Evolutionary conservation across 192 early-diverging fungal genomes (phyloP).

Genomic region (Phycomyces blakesleeanus): DNA sequence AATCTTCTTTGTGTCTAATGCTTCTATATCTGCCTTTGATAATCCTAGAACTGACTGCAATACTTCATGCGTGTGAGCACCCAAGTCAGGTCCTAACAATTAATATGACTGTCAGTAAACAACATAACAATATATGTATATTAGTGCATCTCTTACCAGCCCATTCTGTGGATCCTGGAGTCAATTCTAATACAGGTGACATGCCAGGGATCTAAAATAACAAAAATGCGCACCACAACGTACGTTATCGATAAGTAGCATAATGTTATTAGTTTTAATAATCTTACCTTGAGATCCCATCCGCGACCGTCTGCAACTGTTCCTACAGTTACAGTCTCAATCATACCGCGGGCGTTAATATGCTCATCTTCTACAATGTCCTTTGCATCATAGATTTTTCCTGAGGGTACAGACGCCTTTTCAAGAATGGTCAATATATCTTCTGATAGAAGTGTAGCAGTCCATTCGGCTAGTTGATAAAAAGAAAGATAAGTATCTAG

Average conservation of each 20-base stretch:
- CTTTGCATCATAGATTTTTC: conserved; percentile 45
- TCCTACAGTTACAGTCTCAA: conserved; percentile 38
- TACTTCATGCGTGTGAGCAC: conserved; percentile 39
- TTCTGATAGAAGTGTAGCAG: conserved; percentile 26
- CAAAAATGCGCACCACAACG: not conserved
- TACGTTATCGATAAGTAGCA: not conserved
- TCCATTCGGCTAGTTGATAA: conserved; percentile 35
- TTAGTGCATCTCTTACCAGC: conserved; percentile 26
- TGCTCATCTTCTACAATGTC: conserved; percentile 49
- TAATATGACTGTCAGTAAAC: not conserved
- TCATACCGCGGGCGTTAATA: conserved; percentile 39
- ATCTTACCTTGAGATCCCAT: conserved; percentile 40
- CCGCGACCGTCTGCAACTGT: conserved; percentile 31
- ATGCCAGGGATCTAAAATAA: conserved; percentile 40
- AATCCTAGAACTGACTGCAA: conserved; percentile 33
- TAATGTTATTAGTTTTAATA: not conserved
- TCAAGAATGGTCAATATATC: conserved; percentile 34
- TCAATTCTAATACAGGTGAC: conserved; percentile 34
- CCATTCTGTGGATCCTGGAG: conserved; percentile 49
- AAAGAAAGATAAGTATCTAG: not conserved
- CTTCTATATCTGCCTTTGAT: conserved; percentile 17
- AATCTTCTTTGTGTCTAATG: conserved; percentile 28
- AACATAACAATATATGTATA: not conserved
- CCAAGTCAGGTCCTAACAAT: conserved; percentile 40
- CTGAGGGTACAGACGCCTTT: conserved; percentile 42